A percentile compares a stretch with the other conserved stretches of the same genome.
Evolutionary conservation across 2,329 filamentous ascomycete species (phyloP).

Genomic region (Colletotrichum tamarilloi): DNA sequence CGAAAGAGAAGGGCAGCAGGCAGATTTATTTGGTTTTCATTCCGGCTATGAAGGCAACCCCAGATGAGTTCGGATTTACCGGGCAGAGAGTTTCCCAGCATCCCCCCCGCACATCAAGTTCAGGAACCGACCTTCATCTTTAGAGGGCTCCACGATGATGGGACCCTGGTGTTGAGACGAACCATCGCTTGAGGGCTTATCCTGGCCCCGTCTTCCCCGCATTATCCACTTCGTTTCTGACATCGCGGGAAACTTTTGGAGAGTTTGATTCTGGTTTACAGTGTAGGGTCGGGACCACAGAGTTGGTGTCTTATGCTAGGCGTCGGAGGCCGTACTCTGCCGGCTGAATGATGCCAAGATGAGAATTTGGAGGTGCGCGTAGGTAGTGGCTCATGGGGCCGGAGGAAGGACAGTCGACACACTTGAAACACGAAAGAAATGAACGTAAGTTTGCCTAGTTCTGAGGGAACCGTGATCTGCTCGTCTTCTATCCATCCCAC

Average conservation of each 20-base stretch:
- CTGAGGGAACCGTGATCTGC: no score
- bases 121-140: fast-evolving
- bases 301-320: background rate
- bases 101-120: background rate
- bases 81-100: background rate
- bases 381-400: no score
- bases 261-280: background rate
- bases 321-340: no score
- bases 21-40: background rate
- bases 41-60: background rate
- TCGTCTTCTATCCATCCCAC: no score
- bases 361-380: no score
- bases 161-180: background rate
- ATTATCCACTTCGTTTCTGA: background rate
- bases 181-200: background rate
- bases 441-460: no score
- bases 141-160: background rate
- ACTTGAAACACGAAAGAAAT: no score
- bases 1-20: background rate
- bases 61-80: background rate
- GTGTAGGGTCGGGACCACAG: background rate
- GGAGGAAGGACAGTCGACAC: no score
- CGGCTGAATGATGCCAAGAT: no score
- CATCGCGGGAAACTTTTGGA: background rate
- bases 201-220: no score